These are phyloP conservation scores for Eucalyptus paniculata DNA, from an alignment of 345 rosid species.

Conservation along the genomic window DNA sequence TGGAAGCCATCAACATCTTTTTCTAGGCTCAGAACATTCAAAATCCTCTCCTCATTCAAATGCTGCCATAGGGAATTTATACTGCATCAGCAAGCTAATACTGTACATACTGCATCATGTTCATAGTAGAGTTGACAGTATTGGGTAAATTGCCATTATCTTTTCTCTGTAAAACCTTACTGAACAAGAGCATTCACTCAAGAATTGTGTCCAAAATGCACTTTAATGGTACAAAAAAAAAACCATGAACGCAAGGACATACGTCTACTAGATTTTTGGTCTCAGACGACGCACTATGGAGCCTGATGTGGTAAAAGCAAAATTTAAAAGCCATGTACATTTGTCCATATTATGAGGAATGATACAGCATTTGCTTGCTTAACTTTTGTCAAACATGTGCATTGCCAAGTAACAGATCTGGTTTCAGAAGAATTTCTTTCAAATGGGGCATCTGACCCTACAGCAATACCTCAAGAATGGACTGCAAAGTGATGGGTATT, in stretches of 20 bases:
- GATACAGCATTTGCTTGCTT: neutral
- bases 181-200: neutral
- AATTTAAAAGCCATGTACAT: neutral
- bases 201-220: neutral
- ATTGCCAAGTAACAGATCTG: neutral
- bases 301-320: neutral
- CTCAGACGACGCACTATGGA: neutral
- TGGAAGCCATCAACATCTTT: slow-evolving; percentile 94
- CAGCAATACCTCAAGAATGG: neutral
- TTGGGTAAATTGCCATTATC: neutral
- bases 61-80: slow-evolving; percentile 46
- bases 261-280: neutral
- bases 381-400: neutral
- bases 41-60: slow-evolving; percentile 67
- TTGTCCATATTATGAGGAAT: neutral
- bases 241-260: neutral
- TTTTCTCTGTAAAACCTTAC: neutral
- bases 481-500: neutral
- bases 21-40: slow-evolving; percentile 51
- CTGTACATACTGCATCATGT: neutral
- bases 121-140: neutral
- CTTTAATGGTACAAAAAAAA: neutral
- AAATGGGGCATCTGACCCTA: neutral
- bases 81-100: neutral
- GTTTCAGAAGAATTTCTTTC: neutral